A percentile compares a stretch with the other conserved stretches of the same genome.
phyloP scores from a whole-genome alignment of 2,329 filamentous ascomycete species.

The Graphilbum fragrans region DNA sequence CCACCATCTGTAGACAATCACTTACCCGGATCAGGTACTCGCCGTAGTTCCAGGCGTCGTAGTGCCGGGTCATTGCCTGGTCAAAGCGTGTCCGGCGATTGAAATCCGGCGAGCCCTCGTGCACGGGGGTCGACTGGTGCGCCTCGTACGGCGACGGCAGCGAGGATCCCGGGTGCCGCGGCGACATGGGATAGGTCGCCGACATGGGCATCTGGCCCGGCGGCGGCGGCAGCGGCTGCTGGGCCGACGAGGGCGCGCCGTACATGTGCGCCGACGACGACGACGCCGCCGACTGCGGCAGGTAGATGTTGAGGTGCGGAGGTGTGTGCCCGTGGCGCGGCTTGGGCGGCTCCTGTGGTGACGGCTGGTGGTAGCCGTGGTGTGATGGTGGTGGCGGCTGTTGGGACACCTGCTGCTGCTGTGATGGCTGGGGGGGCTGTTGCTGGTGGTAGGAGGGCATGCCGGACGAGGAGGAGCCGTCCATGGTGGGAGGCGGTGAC shows the following conservation, averaged over 20 bases:
- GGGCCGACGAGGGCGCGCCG: background rate
- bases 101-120: conserved; percentile 23
- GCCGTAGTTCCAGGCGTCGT: conserved; percentile 40
- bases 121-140: conserved; percentile 26
- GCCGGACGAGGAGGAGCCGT: conserved; percentile 10
- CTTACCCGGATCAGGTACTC: conserved; percentile 39
- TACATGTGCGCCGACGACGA: background rate
- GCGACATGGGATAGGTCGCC: conserved; percentile 33
- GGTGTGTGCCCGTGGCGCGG: conserved; percentile 1
- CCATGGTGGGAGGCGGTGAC: conserved; percentile 29
- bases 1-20: conserved; percentile 5
- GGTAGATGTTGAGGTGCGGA: conserved; percentile 2
- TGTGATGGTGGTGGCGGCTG: conserved; percentile 17
- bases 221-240: conserved; percentile 19
- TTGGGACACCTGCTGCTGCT: conserved; percentile 11
- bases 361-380: conserved; percentile 15
- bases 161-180: conserved; percentile 31
- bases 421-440: conserved; percentile 1
- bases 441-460: conserved; percentile 1
- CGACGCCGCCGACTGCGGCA: conserved; percentile 11
- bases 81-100: conserved; percentile 7
- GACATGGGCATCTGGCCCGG: conserved; percentile 35
- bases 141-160: conserved; percentile 33
- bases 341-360: conserved; percentile 12
- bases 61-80: conserved; percentile 29